These are phyloP conservation scores for Xylaria venustula DNA, from an alignment of 495 filamentous ascomycete species.

Conservation along the genomic window DNA sequence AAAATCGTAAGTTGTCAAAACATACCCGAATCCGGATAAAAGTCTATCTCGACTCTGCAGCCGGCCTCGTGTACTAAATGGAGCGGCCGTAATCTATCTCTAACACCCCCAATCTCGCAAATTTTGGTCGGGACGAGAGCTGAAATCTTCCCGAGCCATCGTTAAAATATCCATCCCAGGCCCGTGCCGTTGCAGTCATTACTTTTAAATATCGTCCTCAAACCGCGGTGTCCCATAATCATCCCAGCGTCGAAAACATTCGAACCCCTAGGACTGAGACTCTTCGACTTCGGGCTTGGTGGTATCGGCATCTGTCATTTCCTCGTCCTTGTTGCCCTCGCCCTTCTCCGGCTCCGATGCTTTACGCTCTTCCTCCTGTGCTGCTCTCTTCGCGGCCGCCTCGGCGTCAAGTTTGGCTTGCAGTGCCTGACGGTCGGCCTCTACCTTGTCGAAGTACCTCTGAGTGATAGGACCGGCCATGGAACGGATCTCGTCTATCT, in stretches of 20 bases:
- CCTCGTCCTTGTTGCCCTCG: constrained; percentile 46
- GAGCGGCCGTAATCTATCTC: constrained; percentile 12
- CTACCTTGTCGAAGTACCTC: constrained; percentile 90
- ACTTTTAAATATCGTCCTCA: background rate
- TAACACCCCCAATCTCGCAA: constrained; percentile 9
- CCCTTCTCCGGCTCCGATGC: constrained; percentile 46
- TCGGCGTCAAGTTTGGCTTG: constrained; percentile 78
- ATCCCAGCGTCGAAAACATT: background rate
- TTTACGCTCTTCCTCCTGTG: constrained; percentile 60
- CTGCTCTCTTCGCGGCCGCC: constrained; percentile 73
- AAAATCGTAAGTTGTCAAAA: constrained; percentile 2
- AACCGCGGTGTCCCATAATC: background rate
- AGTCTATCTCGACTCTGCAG: constrained; percentile 13
- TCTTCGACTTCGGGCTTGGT: constrained; percentile 44
- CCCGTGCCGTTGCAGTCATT: constrained; percentile 8
- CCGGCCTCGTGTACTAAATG: constrained; percentile 2
- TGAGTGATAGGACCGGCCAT: constrained; percentile 89
- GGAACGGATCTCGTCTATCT: constrained; percentile 93
- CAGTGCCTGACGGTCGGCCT: constrained; percentile 79
- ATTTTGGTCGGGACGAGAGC: background rate
- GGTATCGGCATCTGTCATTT: constrained; percentile 57
- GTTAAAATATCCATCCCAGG: constrained; percentile 2
- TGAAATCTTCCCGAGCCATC: background rate
- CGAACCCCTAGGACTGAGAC: constrained; percentile 31
- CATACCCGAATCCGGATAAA: constrained; percentile 9